Base-by-base conservation (phyloP, 495 filamentous ascomycete genomes). In the Mycothermus thermophilus region DNA sequence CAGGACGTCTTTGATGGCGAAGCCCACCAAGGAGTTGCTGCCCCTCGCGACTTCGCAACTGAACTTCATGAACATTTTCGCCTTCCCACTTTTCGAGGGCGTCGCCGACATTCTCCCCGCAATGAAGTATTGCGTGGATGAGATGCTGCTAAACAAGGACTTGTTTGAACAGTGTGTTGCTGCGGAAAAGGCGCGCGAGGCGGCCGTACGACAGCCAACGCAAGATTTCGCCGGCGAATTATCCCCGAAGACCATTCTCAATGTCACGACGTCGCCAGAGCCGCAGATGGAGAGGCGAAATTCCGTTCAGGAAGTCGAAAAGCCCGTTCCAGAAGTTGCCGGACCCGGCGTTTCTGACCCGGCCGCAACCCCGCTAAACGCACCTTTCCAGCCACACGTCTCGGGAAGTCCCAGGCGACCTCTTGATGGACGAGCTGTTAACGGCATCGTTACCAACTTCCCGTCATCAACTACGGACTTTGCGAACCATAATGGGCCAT, bases 1-100 rank as follows among this genome's bases (percentile, higher is more conserved):
- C 48, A 72, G 78, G 30, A 83, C 87, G 2, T 83, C 87, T 15
- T 67, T 96, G 2, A 81, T 92, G 46, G 79, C 84, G 1, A 77
- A 79, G 8, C 88, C 90, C 6, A 80, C 84, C 42, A 71, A 82
- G 31, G 85, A 88, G 34, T 79, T 84, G 34, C 46, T 85, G 7
- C 85, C 87, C 27, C 69, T 95, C n/a, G 79, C 76, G 33, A 77
- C 78, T 21, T 79, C 83, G 9, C 92, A 97, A 58, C 80, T 93
- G 44, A 76, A 80, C 19, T 97, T 97, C 61, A 94, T 97, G 81
- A 90, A 80, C 36, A 70, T 94, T 39, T 96, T 96, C 51, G 90
- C 88, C 14, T 69, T 80, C 23, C 90, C 90, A 0, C 69, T 97
- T 0, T 97, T 97, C 50, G 76, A 85, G 41, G 79, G 75, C 15